These are phyloP conservation scores for Fusarium brachygibbosum DNA, from an alignment of 2,329 filamentous ascomycete genomes.

Conservation along the genomic window DNA sequence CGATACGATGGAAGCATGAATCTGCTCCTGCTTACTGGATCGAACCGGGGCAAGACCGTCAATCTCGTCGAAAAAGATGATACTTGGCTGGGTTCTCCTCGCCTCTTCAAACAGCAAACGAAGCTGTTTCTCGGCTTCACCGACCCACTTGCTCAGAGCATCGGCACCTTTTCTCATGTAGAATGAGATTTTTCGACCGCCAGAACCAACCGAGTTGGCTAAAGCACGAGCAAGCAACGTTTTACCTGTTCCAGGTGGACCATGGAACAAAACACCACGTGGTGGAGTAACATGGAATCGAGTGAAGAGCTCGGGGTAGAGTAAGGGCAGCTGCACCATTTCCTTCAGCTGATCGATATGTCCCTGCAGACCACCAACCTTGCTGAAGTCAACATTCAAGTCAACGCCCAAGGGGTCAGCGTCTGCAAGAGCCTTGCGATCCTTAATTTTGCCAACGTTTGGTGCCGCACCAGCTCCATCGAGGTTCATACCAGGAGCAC, in stretches of 20 bases:
- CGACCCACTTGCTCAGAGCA: slow-evolving; percentile 98
- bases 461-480: slow-evolving; percentile 69
- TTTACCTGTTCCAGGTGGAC: slow-evolving; percentile 96
- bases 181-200: slow-evolving; percentile 95
- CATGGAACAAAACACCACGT: slow-evolving; percentile 94
- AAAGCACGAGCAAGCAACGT: slow-evolving; percentile 94
- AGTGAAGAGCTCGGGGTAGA: slow-evolving; percentile 95
- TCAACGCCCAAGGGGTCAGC: slow-evolving; percentile 95
- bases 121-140: slow-evolving; percentile 95
- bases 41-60: slow-evolving; percentile 95
- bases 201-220: slow-evolving; percentile 88
- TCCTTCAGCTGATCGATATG: slow-evolving; percentile 98
- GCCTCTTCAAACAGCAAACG: slow-evolving; percentile 96
- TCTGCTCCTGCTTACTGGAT: slow-evolving; percentile 98
- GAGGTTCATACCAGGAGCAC: slow-evolving; percentile 56
- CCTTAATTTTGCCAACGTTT: slow-evolving; percentile 93
- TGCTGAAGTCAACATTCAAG: slow-evolving; percentile 91
- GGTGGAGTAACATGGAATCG: slow-evolving; percentile 94
- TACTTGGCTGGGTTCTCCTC: slow-evolving; percentile 94
- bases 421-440: slow-evolving; percentile 91
- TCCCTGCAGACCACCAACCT: slow-evolving; percentile 90
- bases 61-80: slow-evolving; percentile 99
- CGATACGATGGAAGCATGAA: slow-evolving; percentile 96
- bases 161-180: slow-evolving; percentile 99
- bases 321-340: slow-evolving; percentile 94